These are phyloP conservation scores for Penicillium angulare DNA, from an alignment of 495 filamentous ascomycete genomes.

Conservation along the genomic window DNA sequence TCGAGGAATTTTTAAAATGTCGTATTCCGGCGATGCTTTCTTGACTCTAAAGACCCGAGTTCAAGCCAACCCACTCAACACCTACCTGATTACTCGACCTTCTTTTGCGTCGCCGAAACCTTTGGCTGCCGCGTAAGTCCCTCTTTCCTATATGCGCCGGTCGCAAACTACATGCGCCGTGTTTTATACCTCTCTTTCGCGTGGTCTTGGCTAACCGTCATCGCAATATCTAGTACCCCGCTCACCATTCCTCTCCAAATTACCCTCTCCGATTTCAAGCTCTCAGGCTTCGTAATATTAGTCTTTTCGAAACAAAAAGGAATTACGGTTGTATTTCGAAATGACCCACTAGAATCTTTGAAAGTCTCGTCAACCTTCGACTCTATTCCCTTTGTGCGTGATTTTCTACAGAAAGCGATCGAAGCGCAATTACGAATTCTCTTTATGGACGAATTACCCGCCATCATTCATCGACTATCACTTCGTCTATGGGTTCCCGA, in stretches of 20 bases:
- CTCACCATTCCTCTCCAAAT: slow-evolving; percentile 96
- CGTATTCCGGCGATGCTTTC: slow-evolving; percentile 91
- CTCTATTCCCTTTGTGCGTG: slow-evolving; percentile 95
- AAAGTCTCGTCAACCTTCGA: slow-evolving; percentile 99
- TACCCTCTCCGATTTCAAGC: slow-evolving; percentile 90
- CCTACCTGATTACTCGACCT: slow-evolving; percentile 86
- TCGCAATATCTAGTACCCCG: slow-evolving; percentile 50
- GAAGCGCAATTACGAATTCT: slow-evolving; percentile 88
- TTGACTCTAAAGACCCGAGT: slow-evolving; percentile 92
- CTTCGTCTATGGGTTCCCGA: slow-evolving; percentile 88
- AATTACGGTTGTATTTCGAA: slow-evolving; percentile 92
- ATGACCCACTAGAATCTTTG: slow-evolving; percentile 95
- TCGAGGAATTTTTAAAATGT: slow-evolving; percentile 98
- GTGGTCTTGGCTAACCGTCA: slow-evolving; percentile 11
- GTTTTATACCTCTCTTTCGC: background rate
- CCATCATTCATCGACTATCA: slow-evolving; percentile 92
- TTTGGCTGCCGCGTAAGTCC: slow-evolving; percentile 74
- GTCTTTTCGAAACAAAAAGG: slow-evolving; percentile 98
- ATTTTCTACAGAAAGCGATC: slow-evolving; percentile 95
- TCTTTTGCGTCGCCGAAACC: slow-evolving; percentile 89
- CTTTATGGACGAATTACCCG: slow-evolving; percentile 96
- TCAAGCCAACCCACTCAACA: slow-evolving; percentile 96
- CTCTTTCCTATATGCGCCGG: background rate
- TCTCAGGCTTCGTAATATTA: slow-evolving; percentile 96
- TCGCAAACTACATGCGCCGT: background rate